Evolutionary conservation across 257 asterid genomes (phyloP), one percentile per base, ranked within the genome.

Genomic region (Voacanga thouarsii): DNA sequence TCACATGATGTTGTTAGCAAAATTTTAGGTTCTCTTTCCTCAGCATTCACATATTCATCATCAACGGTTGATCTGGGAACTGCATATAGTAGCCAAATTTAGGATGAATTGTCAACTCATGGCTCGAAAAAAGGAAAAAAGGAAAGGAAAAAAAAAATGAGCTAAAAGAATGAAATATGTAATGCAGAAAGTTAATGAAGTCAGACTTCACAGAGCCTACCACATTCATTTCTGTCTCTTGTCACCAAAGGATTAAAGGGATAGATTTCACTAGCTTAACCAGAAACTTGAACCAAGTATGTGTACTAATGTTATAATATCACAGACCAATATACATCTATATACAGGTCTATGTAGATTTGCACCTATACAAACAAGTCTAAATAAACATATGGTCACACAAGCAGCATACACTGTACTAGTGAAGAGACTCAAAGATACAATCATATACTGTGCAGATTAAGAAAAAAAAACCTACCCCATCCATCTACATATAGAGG

Each of bases 61-160:
- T 95, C 99, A 79, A 95, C 91, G 75, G 93, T 88, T 71, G 98
- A 91, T 72, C 80, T 87, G 5, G 96, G 99, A 77, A 88, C 99
- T 95, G 77, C 72, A 83, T 66, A 64, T 37, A 14, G 15, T 69
- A 74, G 55, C 57, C 75, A 71, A 9, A 15, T n/a, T 66, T 33
- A 64, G 12, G 41, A 59, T 23, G 43, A 73, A 39, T 53, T 43
- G 24, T 14, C 57, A 51, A 51, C 21, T 51, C 57, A 51, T 51
- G 57, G 57, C 57, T 51, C 57, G 21, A 5, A 51, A 11, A 51
- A 51, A 12, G 15, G 3, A 11, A 14, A 0, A 11, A 33, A 1
- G 2, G 2, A 1, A 33, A 33, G 1, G 2, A 33, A 1, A 33
- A 33, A 1, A 33, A 33, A 33, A 33, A 33, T 1, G 2, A 33